Conservation (phyloP, 805 yeast species). For the Lipomyces starkeyi region DNA sequence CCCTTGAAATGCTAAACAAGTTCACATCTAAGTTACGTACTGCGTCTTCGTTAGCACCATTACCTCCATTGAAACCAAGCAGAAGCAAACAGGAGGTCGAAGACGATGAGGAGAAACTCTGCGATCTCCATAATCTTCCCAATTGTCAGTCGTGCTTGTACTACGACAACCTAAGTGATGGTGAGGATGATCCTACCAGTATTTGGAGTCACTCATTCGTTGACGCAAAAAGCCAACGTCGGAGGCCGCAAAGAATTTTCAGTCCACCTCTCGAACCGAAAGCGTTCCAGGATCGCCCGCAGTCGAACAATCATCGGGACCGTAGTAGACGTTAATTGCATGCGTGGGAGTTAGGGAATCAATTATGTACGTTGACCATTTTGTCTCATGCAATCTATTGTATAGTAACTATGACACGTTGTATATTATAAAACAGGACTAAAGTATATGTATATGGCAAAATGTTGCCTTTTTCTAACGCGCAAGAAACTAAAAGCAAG, state of each 20-base stretch:
- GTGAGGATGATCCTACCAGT: constrained; percentile 31
- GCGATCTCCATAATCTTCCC: constrained; percentile 38
- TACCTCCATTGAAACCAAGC: neutral
- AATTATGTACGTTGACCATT: neutral
- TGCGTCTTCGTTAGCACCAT: constrained; percentile 18
- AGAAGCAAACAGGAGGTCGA: neutral
- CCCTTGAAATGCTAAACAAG: constrained; percentile 41
- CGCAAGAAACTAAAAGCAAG: neutral
- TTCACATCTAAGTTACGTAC: constrained; percentile 43
- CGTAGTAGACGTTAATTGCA: neutral
- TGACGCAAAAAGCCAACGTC: constrained; percentile 20
- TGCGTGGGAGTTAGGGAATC: neutral
- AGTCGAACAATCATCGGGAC: neutral
- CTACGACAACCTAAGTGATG: constrained; percentile 36
- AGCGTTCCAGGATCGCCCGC: neutral
- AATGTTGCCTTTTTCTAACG: neutral
- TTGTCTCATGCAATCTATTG: neutral
- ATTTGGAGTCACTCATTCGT: constrained; percentile 29
- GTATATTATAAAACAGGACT: neutral
- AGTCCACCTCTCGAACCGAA: constrained; percentile 3
- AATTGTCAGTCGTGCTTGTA: constrained; percentile 40
- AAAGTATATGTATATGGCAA: neutral
- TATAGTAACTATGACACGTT: neutral
- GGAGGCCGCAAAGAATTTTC: neutral
- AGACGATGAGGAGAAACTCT: constrained; percentile 22